Evolutionary conservation across 1,284 basidiomycete genomes (phyloP).

Genomic region (Malassezia vespertilionis): DNA sequence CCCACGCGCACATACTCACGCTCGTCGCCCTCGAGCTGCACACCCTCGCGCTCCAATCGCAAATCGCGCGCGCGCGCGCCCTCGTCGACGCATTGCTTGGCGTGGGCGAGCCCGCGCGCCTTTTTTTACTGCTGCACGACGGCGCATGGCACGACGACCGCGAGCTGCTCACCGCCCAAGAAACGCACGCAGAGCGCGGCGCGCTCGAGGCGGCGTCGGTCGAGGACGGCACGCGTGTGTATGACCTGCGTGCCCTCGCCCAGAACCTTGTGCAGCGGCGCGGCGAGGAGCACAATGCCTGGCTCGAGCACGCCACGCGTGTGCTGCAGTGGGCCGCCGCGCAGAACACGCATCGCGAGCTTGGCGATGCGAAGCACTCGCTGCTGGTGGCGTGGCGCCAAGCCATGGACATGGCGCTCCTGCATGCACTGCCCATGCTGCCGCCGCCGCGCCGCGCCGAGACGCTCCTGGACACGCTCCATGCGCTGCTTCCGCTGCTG

Average conservation of each 20-base stretch:
- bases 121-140: constrained; percentile 58
- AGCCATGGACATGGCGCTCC: constrained; percentile 37
- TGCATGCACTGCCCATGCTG: constrained; percentile 26
- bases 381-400: constrained; percentile 40
- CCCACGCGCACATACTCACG: constrained; percentile 74
- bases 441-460: constrained; percentile 28
- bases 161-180: constrained; percentile 50
- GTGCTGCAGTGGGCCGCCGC: constrained; percentile 35
- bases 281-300: constrained; percentile 13
- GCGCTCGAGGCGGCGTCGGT: constrained; percentile 67
- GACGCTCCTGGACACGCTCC: constrained; percentile 36
- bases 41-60: constrained; percentile 64
- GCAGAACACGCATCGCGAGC: constrained; percentile 37
- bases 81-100: constrained; percentile 40
- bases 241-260: constrained; percentile 63
- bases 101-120: constrained; percentile 54
- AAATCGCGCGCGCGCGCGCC: constrained; percentile 34
- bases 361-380: constrained; percentile 26
- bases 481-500: constrained; percentile 36
- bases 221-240: constrained; percentile 59
- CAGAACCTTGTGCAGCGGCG: constrained; percentile 27
- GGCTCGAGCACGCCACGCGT: constrained; percentile 30
- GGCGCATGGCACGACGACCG: constrained; percentile 71
- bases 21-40: constrained; percentile 81
- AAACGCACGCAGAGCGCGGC: constrained; percentile 53